These are phyloP conservation scores for Ustilago crameri DNA, from an alignment of 1,284 basidiomycete species.

Conservation along the genomic window DNA sequence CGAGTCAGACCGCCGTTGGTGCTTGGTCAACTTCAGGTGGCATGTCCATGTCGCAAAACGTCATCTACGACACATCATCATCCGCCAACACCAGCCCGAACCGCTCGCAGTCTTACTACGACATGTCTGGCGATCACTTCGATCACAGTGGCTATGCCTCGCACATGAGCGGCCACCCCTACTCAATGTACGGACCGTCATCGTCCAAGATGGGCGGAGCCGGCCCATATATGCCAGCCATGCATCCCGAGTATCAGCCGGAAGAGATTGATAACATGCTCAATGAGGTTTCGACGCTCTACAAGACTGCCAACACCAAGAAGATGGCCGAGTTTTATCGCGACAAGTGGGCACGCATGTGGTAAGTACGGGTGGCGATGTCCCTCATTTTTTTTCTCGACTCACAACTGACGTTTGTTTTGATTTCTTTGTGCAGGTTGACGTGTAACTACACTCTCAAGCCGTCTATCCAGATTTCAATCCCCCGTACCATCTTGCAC, in stretches of 20 bases:
- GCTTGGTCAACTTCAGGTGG: conserved; percentile 19
- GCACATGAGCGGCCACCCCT: conserved; percentile 23
- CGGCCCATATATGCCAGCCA: conserved; percentile 15
- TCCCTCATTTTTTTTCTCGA: no score
- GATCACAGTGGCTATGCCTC: conserved; percentile 21
- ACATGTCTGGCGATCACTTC: conserved; percentile 33
- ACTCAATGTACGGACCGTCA: conserved; percentile 21
- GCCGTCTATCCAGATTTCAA: conserved; percentile 53
- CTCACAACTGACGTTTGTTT: background rate
- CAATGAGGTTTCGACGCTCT: conserved; percentile 41
- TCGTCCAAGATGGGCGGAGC: conserved; percentile 21
- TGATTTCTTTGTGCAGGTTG: conserved; percentile 14
- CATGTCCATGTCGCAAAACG: conserved; percentile 38
- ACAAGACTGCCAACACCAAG: conserved; percentile 52
- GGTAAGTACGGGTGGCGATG: conserved; percentile 17
- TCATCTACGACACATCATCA: conserved; percentile 41
- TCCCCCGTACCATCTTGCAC: conserved; percentile 50
- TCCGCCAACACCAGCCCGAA: conserved; percentile 42
- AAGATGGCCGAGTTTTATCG: conserved; percentile 55
- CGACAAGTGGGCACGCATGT: conserved; percentile 54
- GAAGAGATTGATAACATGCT: conserved; percentile 49
- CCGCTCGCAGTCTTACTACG: conserved; percentile 40
- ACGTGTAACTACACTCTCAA: conserved; percentile 54
- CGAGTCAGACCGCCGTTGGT: conserved; percentile 14
- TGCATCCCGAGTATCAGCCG: conserved; percentile 32